Conservation (phyloP, 202 grass and related monocot genomes). For the Panicum hallii region DNA sequence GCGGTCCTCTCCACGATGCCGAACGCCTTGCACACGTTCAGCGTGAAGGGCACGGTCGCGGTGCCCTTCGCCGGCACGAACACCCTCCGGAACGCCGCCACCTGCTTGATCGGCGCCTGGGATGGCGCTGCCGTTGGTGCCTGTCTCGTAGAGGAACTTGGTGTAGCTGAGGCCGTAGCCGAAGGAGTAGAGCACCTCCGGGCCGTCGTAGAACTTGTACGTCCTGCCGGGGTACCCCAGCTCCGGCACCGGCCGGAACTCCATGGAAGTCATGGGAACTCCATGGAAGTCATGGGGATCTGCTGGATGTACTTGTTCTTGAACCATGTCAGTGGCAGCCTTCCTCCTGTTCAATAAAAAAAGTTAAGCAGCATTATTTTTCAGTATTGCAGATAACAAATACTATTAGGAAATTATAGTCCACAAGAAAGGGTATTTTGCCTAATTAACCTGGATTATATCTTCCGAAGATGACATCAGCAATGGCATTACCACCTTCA, state of each 20-base stretch:
- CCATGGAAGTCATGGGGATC: conserved; percentile 69
- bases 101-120: conserved; percentile 63
- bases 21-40: conserved; percentile 66
- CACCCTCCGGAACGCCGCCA: conserved; percentile 56
- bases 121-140: neutral
- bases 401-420: neutral
- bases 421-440: neutral
- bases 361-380: neutral
- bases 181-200: conserved; percentile 56
- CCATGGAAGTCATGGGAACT: conserved; percentile 68
- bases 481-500: conserved; percentile 63
- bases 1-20: conserved; percentile 63
- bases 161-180: conserved; percentile 69
- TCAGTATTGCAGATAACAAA: neutral
- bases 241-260: conserved; percentile 48
- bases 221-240: conserved; percentile 54
- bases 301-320: conserved; percentile 51
- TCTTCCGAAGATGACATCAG: conserved; percentile 69
- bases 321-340: conserved; percentile 60
- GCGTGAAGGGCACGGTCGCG: conserved; percentile 35
- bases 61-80: conserved; percentile 33
- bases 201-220: conserved; percentile 56
- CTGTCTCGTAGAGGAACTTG: conserved; percentile 34
- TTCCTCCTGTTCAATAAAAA: conserved; percentile 44
- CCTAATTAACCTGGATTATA: conserved; percentile 56